phyloP scores from a whole-genome alignment of 83 land plant genomes.

The Picea abies region DNA sequence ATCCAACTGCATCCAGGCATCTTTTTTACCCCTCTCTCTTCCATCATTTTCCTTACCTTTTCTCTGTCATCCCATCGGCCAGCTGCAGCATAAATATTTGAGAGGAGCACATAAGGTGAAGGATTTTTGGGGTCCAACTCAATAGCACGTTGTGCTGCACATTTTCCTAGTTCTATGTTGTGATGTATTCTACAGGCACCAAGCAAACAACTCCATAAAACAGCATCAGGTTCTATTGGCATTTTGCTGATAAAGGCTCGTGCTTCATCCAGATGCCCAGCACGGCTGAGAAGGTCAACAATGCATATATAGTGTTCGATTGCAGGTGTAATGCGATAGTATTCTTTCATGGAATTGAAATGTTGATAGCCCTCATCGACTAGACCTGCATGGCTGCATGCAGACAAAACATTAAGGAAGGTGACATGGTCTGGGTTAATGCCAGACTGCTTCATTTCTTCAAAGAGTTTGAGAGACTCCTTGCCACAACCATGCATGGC shows the following conservation, averaged over 20 bases:
- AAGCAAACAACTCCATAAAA: constrained; percentile 8
- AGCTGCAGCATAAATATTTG: constrained; percentile 5
- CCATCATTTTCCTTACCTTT: constrained; percentile 1
- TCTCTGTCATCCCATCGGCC: not conserved
- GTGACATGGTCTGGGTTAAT: not conserved
- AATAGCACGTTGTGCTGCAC: not conserved
- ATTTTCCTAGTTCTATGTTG: not conserved
- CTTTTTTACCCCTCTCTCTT: constrained; percentile 1
- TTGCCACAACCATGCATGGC: not conserved
- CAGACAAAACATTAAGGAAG: constrained; percentile 1
- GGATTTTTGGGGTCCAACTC: constrained; percentile 9
- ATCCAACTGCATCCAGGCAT: constrained; percentile 14
- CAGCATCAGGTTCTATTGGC: not conserved
- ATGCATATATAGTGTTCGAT: constrained; percentile 6
- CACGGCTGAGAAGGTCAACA: constrained; percentile 14
- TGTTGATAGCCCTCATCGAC: not conserved
- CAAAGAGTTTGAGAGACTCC: constrained; percentile 11
- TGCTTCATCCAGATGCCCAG: not conserved
- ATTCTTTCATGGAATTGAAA: not conserved
- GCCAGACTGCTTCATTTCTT: constrained; percentile 1
- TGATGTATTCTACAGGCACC: not conserved
- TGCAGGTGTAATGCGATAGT: not conserved
- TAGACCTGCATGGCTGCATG: constrained; percentile 12
- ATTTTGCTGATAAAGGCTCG: constrained; percentile 5
- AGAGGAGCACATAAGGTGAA: not conserved